A percentile compares a stretch with the other conserved stretches of the same genome.
Conservation (phyloP, 2,329 filamentous ascomycete species). For the Aspergillus glaucus region DNA sequence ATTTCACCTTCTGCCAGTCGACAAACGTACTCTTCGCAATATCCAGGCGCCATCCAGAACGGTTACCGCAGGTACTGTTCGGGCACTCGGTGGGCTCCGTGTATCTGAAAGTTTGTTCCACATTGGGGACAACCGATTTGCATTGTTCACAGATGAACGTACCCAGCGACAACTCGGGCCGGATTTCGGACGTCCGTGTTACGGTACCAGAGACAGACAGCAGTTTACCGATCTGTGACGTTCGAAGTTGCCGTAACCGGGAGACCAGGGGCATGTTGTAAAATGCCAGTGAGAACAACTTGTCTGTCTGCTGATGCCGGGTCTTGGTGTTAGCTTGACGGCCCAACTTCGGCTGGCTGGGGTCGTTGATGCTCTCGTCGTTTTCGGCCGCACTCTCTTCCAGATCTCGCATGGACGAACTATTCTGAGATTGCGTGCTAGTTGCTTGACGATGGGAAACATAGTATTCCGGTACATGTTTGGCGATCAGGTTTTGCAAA, state of each 20-base stretch:
- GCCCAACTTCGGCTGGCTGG: slow-evolving; percentile 38
- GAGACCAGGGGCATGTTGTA: slow-evolving; percentile 89
- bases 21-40: slow-evolving; percentile 96
- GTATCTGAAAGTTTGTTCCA: slow-evolving; percentile 96
- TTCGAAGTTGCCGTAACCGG: slow-evolving; percentile 76
- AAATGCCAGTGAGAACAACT: slow-evolving; percentile 86
- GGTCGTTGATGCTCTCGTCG: not conserved
- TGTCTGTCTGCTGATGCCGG: slow-evolving; percentile 91
- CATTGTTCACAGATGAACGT: slow-evolving; percentile 91
- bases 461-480: slow-evolving; percentile 92
- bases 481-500: slow-evolving; percentile 86
- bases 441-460: slow-evolving; percentile 82
- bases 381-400: slow-evolving; percentile 59
- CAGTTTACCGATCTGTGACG: slow-evolving; percentile 83
- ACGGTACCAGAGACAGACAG: slow-evolving; percentile 95
- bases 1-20: slow-evolving; percentile 97
- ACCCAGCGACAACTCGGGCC: slow-evolving; percentile 83
- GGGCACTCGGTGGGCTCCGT: slow-evolving; percentile 95
- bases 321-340: slow-evolving; percentile 61
- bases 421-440: slow-evolving; percentile 60
- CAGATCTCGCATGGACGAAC: slow-evolving; percentile 55
- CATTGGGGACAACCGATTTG: slow-evolving; percentile 74
- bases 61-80: slow-evolving; percentile 79
- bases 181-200: slow-evolving; percentile 92
- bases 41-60: slow-evolving; percentile 90